Conservation (phyloP, 495 filamentous ascomycete species). For the Viridothelium virens region DNA sequence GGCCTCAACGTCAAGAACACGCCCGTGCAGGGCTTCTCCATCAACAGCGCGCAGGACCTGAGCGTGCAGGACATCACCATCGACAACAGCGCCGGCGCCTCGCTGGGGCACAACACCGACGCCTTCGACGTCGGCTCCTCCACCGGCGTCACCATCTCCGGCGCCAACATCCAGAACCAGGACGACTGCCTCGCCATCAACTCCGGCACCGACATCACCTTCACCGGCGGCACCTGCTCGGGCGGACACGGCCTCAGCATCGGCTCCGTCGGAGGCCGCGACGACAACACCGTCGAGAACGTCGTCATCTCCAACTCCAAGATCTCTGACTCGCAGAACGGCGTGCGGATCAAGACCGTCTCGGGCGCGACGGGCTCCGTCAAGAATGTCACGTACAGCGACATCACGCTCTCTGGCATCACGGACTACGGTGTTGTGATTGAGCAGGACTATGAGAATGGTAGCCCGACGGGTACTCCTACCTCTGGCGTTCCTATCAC, state of each 20-base stretch:
- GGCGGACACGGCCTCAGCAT: constrained; percentile 58
- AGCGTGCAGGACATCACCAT: constrained; percentile 47
- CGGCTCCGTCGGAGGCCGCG: constrained; percentile 59
- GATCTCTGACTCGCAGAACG: constrained; percentile 49
- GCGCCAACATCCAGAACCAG: constrained; percentile 53
- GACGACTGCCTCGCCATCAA: constrained; percentile 60
- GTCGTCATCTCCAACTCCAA: constrained; percentile 48
- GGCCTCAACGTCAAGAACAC: constrained; percentile 47
- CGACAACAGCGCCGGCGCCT: constrained; percentile 54
- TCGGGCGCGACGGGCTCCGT: constrained; percentile 50
- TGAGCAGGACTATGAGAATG: constrained; percentile 63
- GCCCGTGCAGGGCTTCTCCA: constrained; percentile 55
- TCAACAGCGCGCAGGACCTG: constrained; percentile 45
- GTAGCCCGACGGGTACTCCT: constrained; percentile 51
- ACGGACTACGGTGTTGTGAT: constrained; percentile 58
- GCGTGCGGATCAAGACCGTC: constrained; percentile 59
- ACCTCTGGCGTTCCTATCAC: constrained; percentile 57
- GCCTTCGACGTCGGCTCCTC: constrained; percentile 54
- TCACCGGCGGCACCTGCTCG: constrained; percentile 47
- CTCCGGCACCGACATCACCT: constrained; percentile 49
- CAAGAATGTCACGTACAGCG: constrained; percentile 49
- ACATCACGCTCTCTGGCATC: constrained; percentile 52
- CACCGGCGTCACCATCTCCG: constrained; percentile 44
- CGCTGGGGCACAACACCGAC: constrained; percentile 56
- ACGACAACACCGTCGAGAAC: constrained; percentile 50